Conservation (phyloP, 306 rosid genomes). For the Rosa lucieae region DNA sequence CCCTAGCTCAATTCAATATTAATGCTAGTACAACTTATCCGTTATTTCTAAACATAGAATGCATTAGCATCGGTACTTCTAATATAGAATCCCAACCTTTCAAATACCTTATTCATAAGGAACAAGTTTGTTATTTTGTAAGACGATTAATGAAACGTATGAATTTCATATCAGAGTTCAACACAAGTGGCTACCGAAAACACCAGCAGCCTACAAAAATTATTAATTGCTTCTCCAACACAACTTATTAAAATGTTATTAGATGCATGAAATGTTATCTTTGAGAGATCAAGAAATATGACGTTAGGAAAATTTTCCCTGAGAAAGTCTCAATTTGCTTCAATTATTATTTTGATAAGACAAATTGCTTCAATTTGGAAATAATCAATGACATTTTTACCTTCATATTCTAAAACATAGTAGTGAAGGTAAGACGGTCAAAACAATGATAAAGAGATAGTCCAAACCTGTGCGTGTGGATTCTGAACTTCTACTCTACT, state of each 20-base stretch:
- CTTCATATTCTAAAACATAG: not conserved
- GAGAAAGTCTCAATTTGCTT: not conserved
- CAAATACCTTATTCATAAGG: not conserved
- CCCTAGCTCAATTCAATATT: not conserved
- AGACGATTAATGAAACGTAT: too few relatives aligned
- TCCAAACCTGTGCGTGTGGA: slow-evolving; percentile 91
- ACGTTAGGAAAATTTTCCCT: not conserved
- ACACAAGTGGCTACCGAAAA: not conserved
- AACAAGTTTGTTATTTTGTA: not conserved
- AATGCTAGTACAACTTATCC: not conserved
- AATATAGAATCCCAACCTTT: not conserved
- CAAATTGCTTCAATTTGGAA: not conserved
- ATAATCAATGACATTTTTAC: not conserved
- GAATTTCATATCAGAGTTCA: not conserved
- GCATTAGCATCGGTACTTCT: not conserved
- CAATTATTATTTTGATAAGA: not conserved
- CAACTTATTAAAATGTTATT: not conserved
- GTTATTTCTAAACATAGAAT: not conserved
- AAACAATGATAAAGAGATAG: slow-evolving; percentile 17
- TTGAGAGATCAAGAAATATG: not conserved
- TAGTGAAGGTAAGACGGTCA: not conserved
- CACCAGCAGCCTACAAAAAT: not conserved
- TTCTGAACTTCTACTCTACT: slow-evolving; percentile 96
- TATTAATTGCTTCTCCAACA: not conserved
- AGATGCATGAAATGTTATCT: not conserved